These are phyloP conservation scores for Amaranthus cruentus DNA, from an alignment of 148 eudicot species.

Conservation along the genomic window DNA sequence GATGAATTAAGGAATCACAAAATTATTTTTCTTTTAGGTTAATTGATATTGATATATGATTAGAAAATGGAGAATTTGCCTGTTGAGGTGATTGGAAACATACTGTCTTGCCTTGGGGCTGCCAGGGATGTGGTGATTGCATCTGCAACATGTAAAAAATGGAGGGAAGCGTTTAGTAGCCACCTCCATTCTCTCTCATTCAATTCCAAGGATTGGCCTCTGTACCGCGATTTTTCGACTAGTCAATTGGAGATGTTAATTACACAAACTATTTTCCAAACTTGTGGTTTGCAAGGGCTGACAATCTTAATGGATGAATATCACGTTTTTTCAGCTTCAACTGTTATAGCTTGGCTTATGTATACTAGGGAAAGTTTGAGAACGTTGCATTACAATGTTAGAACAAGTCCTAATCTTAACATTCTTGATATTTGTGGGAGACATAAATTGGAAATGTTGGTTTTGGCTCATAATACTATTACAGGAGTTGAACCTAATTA, in stretches of 20 bases:
- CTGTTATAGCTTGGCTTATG: slow-evolving; percentile 95
- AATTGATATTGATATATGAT: slow-evolving; percentile 4
- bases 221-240: slow-evolving; percentile 47
- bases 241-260: slow-evolving; percentile 64
- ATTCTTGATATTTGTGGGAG: slow-evolving; percentile 81
- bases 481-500: slow-evolving; percentile 81
- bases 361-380: slow-evolving; percentile 71
- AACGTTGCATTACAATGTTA: slow-evolving; percentile 55
- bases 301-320: slow-evolving; percentile 73
- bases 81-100: slow-evolving; percentile 92
- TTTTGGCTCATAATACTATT: slow-evolving; percentile 64
- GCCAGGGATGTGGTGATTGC: slow-evolving; percentile 84
- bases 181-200: slow-evolving; percentile 76
- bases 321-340: slow-evolving; percentile 81
- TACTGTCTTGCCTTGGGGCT: slow-evolving; percentile 65
- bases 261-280: slow-evolving; percentile 82
- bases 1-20: slow-evolving; percentile 1
- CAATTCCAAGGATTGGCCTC: slow-evolving; percentile 67
- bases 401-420: slow-evolving; percentile 65
- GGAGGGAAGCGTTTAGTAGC: slow-evolving; percentile 70
- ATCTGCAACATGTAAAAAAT: slow-evolving; percentile 70
- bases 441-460: slow-evolving; percentile 65
- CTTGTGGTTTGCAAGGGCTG: slow-evolving; percentile 60
- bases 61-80: slow-evolving; percentile 67
- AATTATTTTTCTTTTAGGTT: slow-evolving; percentile 8